These are phyloP conservation scores for Neurospora pannonica DNA, from an alignment of 495 filamentous ascomycete genomes.

Conservation along the genomic window DNA sequence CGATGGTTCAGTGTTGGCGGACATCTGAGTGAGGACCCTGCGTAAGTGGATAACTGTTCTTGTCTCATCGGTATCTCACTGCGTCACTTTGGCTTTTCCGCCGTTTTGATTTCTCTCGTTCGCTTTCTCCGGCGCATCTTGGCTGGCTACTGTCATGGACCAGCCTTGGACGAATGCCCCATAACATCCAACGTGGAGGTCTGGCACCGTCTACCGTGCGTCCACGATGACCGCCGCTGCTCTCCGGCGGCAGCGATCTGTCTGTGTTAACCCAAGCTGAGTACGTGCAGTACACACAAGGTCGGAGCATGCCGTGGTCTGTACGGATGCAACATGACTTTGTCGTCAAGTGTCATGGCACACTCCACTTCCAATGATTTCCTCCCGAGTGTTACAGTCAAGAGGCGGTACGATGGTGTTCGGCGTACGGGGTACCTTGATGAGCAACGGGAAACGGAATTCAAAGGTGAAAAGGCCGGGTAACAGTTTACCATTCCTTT, in stretches of 20 bases:
- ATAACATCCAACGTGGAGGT: not conserved
- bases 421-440: conserved; percentile 2
- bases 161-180: not conserved
- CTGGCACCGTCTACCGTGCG: conserved; percentile 8
- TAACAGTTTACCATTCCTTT: not conserved
- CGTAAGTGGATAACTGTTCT: not conserved
- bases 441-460: conserved; percentile 4
- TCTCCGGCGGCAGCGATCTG: not conserved
- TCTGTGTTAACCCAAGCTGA: not conserved
- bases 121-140: not conserved
- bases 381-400: conserved; percentile 11
- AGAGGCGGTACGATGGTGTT: not conserved
- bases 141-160: not conserved
- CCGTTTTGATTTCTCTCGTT: not conserved
- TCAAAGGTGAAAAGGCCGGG: conserved; percentile 13
- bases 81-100: not conserved
- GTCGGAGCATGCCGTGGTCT: conserved; percentile 13
- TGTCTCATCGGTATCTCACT: not conserved
- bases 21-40: not conserved
- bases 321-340: conserved; percentile 4
- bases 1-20: not conserved
- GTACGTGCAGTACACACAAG: conserved; percentile 3
- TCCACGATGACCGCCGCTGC: not conserved
- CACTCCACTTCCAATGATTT: conserved; percentile 14
- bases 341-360: conserved; percentile 12